Base-by-base conservation (phyloP, 805 yeast species). In the Candida jianshihensis region DNA sequence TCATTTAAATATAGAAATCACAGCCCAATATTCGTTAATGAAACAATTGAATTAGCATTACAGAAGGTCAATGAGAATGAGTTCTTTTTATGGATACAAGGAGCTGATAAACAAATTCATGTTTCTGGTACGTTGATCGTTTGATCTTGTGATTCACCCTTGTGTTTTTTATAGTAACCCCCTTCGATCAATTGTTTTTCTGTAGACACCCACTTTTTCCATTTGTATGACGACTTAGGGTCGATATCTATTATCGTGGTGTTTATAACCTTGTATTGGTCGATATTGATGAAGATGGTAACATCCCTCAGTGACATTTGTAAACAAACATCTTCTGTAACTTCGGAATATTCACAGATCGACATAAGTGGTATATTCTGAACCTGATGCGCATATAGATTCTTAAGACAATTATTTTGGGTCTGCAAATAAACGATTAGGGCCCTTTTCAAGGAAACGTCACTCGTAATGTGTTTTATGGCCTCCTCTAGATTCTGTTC, bases 181-280 rank as follows among this genome's bases (percentile, higher is more conserved):
- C 26, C 34, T 3, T 17, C 14, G 6, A 17, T 13, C 22, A 68
- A 47, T 25, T 53, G 42, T 12, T 48, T 36, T 37, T 72, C 75
- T 6, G 67, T 64, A 9, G 53, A 51, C 6, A 49, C 40, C 82
- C 82, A 75, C 45, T 73, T 70, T 19, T 52, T 45, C 57, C 64
- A 66, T 39, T 71, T 74, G 18, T 54, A 41, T 12, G 49, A 57
- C 3, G 73, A 68, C 49, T 76, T 76, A 33, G 72, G 62, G 46
- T 76, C 82, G 31, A 73, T 61, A 50, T 76, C 82, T 26, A 73
- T 68, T 12, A 76, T 56, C 1, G 30, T 15, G 5, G 28, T 45
- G 2, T 31, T 31, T 4, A 18, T 26, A 3, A 37, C 34, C 4
- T 18, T 13, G 3, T 6, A 4, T 2, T 22, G 9, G 12, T 44